Conservation (phyloP, 1,139 yeast species). For the Protomyces inouyei region DNA sequence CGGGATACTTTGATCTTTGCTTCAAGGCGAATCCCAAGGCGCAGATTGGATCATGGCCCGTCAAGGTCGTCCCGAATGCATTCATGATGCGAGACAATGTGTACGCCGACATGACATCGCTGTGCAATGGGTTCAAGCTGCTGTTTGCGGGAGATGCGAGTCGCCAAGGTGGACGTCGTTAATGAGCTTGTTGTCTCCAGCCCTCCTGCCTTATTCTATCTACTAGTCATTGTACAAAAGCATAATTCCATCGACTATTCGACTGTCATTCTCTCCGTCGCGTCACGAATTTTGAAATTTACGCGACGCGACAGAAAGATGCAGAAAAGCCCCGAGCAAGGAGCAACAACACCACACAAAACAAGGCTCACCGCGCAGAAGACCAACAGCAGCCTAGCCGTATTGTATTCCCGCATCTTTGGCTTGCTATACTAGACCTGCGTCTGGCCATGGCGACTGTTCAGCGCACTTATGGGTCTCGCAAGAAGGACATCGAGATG, state of each 20-base stretch:
- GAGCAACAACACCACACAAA: too few relatives aligned
- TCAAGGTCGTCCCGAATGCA: constrained; percentile 81
- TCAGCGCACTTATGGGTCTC: neutral
- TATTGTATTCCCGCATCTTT: too few relatives aligned
- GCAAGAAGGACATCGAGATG: neutral
- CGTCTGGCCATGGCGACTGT: neutral
- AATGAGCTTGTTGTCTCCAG: neutral
- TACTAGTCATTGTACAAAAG: too few relatives aligned
- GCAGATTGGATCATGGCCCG: constrained; percentile 80
- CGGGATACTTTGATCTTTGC: constrained; percentile 84
- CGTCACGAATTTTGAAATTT: neutral
- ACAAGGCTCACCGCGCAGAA: too few relatives aligned
- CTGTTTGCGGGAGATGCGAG: constrained; percentile 35
- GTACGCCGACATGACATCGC: constrained; percentile 78
- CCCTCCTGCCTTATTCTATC: too few relatives aligned
- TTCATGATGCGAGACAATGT: constrained; percentile 58
- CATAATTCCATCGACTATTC: too few relatives aligned
- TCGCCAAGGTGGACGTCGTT: neutral
- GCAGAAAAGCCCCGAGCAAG: neutral
- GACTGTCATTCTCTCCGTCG: neutral
- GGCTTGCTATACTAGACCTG: too few relatives aligned
- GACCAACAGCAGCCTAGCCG: too few relatives aligned
- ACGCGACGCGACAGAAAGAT: neutral
- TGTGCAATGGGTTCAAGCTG: constrained; percentile 91
- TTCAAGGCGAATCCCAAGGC: constrained; percentile 74